Evolutionary conservation across 2,329 filamentous ascomycete species (phyloP).

Genomic region (Exophiala sideris): DNA sequence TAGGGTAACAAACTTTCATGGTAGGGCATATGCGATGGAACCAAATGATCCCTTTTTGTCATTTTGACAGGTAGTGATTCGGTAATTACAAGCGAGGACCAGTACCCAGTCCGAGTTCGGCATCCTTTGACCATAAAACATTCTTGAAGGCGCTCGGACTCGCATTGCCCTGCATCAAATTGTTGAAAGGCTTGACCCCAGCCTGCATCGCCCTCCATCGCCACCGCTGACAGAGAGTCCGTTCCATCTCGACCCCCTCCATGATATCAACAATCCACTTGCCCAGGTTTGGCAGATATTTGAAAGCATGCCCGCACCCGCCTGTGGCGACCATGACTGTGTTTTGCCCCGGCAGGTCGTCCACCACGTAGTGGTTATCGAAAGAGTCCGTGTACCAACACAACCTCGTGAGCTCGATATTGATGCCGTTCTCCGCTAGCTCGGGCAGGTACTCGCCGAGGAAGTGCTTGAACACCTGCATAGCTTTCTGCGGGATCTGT

Average conservation of each 20-base stretch:
- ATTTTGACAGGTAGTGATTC: not conserved
- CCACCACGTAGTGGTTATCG: conserved; percentile 54
- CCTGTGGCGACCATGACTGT: conserved; percentile 59
- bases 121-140: conserved; percentile 13
- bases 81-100: conserved; percentile 4
- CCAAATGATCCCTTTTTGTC: too few relatives aligned
- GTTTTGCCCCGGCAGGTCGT: conserved; percentile 48
- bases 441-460: conserved; percentile 44
- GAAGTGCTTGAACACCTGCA: conserved; percentile 34
- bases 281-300: conserved; percentile 59
- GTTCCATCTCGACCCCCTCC: conserved; percentile 36
- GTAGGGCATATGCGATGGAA: too few relatives aligned
- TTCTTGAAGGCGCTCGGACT: conserved; percentile 21
- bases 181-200: conserved; percentile 19
- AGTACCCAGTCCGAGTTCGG: conserved; percentile 7
- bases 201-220: conserved; percentile 26
- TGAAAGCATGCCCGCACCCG: conserved; percentile 61
- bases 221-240: conserved; percentile 28
- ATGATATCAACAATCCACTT: conserved; percentile 54
- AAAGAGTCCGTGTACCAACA: conserved; percentile 59
- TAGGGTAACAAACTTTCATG: too few relatives aligned
- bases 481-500: conserved; percentile 23
- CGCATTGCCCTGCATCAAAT: conserved; percentile 26
- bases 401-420: conserved; percentile 44
- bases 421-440: conserved; percentile 35